These are phyloP conservation scores for Aspergillus haitiensis DNA, from an alignment of 495 filamentous ascomycete genomes.

Conservation along the genomic window DNA sequence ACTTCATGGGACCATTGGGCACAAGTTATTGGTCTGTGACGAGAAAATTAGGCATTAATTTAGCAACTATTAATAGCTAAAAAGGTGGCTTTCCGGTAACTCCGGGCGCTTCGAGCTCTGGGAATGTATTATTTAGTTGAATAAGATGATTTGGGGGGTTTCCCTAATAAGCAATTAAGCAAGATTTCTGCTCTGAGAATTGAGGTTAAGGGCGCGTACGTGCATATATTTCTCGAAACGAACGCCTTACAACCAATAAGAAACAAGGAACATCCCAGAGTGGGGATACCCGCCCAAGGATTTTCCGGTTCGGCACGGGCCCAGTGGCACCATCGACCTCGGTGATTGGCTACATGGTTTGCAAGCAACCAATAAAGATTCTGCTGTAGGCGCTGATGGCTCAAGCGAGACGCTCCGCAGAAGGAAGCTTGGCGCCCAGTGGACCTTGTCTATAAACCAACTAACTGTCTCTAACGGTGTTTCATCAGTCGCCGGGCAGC, in stretches of 20 bases:
- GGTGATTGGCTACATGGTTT: slow-evolving; percentile 9
- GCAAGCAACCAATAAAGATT: background rate
- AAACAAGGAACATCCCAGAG: background rate
- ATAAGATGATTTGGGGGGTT: background rate
- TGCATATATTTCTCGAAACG: background rate
- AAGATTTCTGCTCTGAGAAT: background rate
- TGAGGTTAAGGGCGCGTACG: slow-evolving; percentile 28
- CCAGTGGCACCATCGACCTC: background rate
- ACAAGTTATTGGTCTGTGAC: background rate
- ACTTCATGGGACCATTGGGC: background rate
- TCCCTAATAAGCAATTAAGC: slow-evolving; percentile 14
- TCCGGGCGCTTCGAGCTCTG: background rate
- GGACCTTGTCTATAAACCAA: slow-evolving; percentile 11
- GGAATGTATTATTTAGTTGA: slow-evolving; percentile 3
- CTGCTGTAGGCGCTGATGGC: slow-evolving; percentile 19
- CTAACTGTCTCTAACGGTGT: slow-evolving; percentile 3
- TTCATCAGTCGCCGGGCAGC: slow-evolving; percentile 21
- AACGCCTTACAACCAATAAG: slow-evolving; percentile 6
- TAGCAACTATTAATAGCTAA: slow-evolving; percentile 15
- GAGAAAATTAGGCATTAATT: slow-evolving; percentile 3
- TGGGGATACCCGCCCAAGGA: background rate
- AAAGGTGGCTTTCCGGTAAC: background rate
- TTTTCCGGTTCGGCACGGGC: slow-evolving; percentile 17
- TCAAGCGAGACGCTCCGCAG: background rate
- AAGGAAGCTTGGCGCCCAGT: slow-evolving; percentile 25